A percentile compares a stretch with the other conserved stretches of the same genome.
Conservation (phyloP, 495 filamentous ascomycete genomes). For the Ramalina intermedia region DNA sequence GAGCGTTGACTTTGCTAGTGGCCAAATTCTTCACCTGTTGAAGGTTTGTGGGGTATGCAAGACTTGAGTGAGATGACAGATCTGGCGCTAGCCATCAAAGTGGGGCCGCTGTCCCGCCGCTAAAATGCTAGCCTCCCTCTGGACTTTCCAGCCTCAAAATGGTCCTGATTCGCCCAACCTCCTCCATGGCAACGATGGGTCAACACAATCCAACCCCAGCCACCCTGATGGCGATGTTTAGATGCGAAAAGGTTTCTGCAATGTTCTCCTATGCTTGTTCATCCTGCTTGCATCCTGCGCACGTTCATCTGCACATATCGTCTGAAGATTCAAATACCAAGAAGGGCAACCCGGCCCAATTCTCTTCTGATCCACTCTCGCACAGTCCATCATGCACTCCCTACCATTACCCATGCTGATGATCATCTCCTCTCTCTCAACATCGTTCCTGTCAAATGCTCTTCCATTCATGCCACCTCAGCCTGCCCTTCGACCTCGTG, state of each 20-base stretch:
- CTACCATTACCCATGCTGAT: neutral
- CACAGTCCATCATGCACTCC: neutral
- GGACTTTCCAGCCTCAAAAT: neutral
- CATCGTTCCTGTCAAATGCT: conserved; percentile 1
- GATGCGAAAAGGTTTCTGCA: neutral
- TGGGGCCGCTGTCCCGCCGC: too few relatives aligned
- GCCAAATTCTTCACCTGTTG: too few relatives aligned
- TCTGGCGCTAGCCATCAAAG: too few relatives aligned
- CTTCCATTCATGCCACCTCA: conserved; percentile 2
- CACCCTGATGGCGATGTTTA: conserved; percentile 3
- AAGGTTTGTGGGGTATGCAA: too few relatives aligned
- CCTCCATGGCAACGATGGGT: neutral
- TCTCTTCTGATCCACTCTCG: neutral
- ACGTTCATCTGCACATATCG: neutral
- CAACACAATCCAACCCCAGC: conserved; percentile 4
- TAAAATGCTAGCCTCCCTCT: too few relatives aligned
- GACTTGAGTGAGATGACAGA: too few relatives aligned
- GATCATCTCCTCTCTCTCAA: neutral
- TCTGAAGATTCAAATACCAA: neutral
- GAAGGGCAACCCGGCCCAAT: neutral
- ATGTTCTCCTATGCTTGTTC: neutral
- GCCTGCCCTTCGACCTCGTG: conserved; percentile 9
- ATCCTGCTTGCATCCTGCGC: conserved; percentile 1
- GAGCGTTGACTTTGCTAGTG: too few relatives aligned
- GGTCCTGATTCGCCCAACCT: conserved; percentile 1